phyloP scores from a whole-genome alignment of 2,329 filamentous ascomycete species.

The Monilinia laxa region DNA sequence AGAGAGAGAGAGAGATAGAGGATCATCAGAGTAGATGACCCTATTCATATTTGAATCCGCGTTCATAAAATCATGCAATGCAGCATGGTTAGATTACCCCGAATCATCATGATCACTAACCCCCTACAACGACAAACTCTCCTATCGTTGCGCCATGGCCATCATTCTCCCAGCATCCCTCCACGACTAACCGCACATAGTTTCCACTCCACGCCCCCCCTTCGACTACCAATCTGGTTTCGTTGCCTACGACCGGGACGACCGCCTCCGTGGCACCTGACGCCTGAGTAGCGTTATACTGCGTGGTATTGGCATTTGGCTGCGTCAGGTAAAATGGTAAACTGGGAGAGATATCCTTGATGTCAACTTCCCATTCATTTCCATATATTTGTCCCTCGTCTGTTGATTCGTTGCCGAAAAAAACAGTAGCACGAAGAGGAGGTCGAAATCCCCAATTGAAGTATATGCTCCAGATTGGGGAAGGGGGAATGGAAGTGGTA shows the following conservation, averaged over 20 bases:
- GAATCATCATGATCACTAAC: too few relatives aligned
- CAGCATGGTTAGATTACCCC: too few relatives aligned
- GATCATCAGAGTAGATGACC: too few relatives aligned
- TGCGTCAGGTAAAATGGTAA: slow-evolving; percentile 33
- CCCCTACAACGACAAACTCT: slow-evolving; percentile 46
- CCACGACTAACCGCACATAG: slow-evolving; percentile 46
- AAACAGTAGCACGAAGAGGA: slow-evolving; percentile 53
- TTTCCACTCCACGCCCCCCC: slow-evolving; percentile 37
- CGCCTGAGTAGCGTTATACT: slow-evolving; percentile 31
- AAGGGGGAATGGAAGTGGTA: slow-evolving; percentile 42
- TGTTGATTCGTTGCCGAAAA: slow-evolving; percentile 48
- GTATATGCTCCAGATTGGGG: slow-evolving; percentile 49
- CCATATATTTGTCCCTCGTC: slow-evolving; percentile 26
- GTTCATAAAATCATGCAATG: too few relatives aligned
- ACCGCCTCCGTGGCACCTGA: slow-evolving; percentile 25
- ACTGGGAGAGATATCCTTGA: slow-evolving; percentile 32
- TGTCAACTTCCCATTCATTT: slow-evolving; percentile 27
- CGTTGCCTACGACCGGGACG: slow-evolving; percentile 37
- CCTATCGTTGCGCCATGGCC: slow-evolving; percentile 51
- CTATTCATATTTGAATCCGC: too few relatives aligned
- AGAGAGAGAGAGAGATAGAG: too few relatives aligned
- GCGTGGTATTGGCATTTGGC: slow-evolving; percentile 16
- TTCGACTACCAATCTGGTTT: slow-evolving; percentile 34
- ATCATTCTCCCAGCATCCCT: slow-evolving; percentile 47
- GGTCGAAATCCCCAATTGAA: slow-evolving; percentile 62